Evolutionary conservation across 768 basidiomycete species (phyloP).

Genomic region (Naganishia onofrii): DNA sequence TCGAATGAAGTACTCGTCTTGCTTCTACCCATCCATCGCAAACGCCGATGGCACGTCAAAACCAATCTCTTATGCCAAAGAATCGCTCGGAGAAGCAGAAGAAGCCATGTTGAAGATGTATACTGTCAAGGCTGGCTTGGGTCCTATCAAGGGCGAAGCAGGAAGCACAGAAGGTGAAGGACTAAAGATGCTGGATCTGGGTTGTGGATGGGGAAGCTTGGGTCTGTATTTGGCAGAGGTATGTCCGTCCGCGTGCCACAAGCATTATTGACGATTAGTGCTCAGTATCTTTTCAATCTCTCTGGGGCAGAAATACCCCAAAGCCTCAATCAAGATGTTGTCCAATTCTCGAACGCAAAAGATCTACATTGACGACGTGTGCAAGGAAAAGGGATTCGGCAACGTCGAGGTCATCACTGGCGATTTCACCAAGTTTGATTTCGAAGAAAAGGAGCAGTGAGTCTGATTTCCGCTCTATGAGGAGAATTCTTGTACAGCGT

Average conservation of each 20-base stretch:
- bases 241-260: constrained; percentile 29
- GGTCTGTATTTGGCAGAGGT: constrained; percentile 66
- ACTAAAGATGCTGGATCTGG: constrained; percentile 65
- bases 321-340: constrained; percentile 62
- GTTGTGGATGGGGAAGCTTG: constrained; percentile 75
- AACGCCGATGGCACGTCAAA: constrained; percentile 22
- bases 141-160: constrained; percentile 25
- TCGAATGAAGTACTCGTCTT: constrained; percentile 66
- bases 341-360: constrained; percentile 72
- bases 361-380: constrained; percentile 60
- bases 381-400: constrained; percentile 57
- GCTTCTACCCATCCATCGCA: constrained; percentile 57
- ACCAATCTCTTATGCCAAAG: constrained; percentile 52
- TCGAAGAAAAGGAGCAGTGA: constrained; percentile 57
- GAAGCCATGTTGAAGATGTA: constrained; percentile 66
- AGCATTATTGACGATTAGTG: background rate
- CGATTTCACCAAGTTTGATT: constrained; percentile 66
- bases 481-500: background rate
- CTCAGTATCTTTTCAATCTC: background rate
- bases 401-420: constrained; percentile 68
- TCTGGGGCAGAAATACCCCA: constrained; percentile 65
- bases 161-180: constrained; percentile 56
- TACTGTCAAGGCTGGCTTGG: constrained; percentile 64
- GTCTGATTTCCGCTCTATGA: constrained; percentile 23
- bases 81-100: constrained; percentile 66